These are phyloP conservation scores for Tricholoma flavovirens DNA, from an alignment of 768 basidiomycete species.

Conservation along the genomic window DNA sequence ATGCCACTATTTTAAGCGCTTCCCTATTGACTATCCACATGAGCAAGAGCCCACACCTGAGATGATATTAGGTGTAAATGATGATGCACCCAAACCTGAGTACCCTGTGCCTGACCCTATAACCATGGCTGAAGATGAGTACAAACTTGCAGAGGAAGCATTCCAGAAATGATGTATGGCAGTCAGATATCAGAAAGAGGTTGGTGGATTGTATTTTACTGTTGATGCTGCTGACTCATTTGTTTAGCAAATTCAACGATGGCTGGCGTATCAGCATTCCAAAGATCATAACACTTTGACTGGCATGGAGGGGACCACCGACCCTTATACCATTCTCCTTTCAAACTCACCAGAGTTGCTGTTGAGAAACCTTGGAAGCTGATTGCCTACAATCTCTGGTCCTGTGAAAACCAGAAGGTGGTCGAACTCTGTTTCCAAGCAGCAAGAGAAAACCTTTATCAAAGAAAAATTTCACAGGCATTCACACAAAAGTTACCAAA, in stretches of 20 bases:
- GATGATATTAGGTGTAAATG: background rate
- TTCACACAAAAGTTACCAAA: background rate
- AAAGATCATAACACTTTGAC: background rate
- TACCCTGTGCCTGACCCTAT: background rate
- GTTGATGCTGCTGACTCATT: background rate
- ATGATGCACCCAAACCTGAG: background rate
- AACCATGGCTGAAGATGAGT: background rate
- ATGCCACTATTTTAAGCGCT: constrained; percentile 9
- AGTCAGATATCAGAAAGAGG: background rate
- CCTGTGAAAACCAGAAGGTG: background rate
- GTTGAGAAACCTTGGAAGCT: background rate
- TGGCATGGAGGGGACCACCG: background rate
- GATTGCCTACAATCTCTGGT: background rate
- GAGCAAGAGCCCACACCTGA: background rate
- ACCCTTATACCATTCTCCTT: background rate
- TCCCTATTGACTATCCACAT: constrained; percentile 7
- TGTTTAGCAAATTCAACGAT: background rate
- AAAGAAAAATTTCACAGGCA: background rate
- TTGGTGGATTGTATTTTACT: background rate
- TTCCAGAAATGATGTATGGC: background rate
- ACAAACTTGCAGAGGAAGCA: background rate
- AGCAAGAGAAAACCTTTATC: background rate
- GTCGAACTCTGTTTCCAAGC: background rate
- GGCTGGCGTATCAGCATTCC: background rate
- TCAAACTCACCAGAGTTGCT: background rate